A percentile compares a stretch with the other conserved stretches of the same genome.
Evolutionary conservation across 495 filamentous ascomycete species (phyloP).

Genomic region (Achaetomiella virescens): DNA sequence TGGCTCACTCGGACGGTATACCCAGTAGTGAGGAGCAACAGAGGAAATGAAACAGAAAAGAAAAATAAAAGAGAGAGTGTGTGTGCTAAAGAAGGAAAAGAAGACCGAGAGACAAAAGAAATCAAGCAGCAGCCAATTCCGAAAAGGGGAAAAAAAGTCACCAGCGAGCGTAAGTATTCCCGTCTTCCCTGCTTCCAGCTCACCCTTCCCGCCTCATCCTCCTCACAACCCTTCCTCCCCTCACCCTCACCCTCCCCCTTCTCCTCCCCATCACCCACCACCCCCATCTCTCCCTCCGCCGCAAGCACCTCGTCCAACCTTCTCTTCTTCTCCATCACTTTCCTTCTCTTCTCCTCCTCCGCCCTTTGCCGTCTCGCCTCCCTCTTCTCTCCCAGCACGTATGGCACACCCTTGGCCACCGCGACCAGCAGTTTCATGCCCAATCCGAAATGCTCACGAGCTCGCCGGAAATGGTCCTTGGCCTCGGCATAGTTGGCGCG

Average conservation of each 20-base stretch:
- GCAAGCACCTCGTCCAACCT: conserved; percentile 10
- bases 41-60: not conserved
- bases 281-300: not conserved
- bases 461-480: conserved; percentile 22
- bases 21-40: not conserved
- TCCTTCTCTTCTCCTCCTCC: conserved; percentile 13
- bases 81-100: not conserved
- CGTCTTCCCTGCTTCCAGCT: too few species aligned
- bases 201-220: not conserved
- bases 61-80: not conserved
- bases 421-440: conserved; percentile 15
- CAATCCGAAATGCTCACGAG: conserved; percentile 18
- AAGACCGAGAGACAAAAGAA: not conserved
- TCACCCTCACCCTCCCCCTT: not conserved
- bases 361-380: conserved; percentile 4
- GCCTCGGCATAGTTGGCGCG: conserved; percentile 24
- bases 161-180: too few species aligned
- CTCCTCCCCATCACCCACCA: not conserved
- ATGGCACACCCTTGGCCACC: conserved; percentile 15
- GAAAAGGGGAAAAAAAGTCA: not conserved
- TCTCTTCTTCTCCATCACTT: conserved; percentile 15
- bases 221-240: not conserved
- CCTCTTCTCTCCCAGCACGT: conserved; percentile 17
- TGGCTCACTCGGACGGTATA: not conserved
- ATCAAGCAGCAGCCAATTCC: not conserved